Evolutionary conservation across 2,329 filamentous ascomycete genomes (phyloP).

Genomic region (Colletotrichum sp.): DNA sequence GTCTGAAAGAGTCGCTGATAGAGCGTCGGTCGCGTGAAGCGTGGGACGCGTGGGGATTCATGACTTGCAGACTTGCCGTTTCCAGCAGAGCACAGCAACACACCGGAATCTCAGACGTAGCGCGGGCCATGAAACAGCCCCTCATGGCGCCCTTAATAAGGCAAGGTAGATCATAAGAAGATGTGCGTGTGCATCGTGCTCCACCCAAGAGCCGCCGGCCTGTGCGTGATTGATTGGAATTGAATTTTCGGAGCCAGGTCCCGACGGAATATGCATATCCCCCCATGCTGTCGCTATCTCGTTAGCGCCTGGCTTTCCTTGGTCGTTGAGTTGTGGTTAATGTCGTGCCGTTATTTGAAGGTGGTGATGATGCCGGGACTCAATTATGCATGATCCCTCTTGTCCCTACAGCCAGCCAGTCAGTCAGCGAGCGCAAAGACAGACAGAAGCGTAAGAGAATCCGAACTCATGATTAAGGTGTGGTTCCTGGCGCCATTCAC

Average conservation of each 20-base stretch:
- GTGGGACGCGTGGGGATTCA: neutral
- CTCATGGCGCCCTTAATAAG: conserved; percentile 17
- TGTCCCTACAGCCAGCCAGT: neutral
- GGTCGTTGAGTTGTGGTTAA: neutral
- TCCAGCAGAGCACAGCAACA: neutral
- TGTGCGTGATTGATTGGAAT: neutral
- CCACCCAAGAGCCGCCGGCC: conserved; percentile 1
- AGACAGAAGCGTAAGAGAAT: neutral
- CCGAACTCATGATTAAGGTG: neutral
- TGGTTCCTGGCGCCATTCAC: conserved; percentile 1
- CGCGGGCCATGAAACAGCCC: conserved; percentile 12
- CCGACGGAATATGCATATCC: neutral
- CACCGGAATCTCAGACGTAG: conserved; percentile 18
- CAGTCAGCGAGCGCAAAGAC: neutral
- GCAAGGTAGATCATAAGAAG: conserved; percentile 15
- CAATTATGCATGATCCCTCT: neutral
- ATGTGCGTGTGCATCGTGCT: neutral
- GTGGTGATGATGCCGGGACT: neutral
- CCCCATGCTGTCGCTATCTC: neutral
- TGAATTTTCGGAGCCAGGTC: neutral
- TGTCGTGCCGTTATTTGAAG: neutral
- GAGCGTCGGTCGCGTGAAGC: neutral
- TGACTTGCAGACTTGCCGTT: conserved; percentile 3
- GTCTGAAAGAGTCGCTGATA: neutral
- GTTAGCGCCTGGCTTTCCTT: neutral